Percentiles rank a stretch among this genome's conserved stretches.
phyloP scores from a whole-genome alignment of 208 protist genomes.

The Leishmania turanica region DNA sequence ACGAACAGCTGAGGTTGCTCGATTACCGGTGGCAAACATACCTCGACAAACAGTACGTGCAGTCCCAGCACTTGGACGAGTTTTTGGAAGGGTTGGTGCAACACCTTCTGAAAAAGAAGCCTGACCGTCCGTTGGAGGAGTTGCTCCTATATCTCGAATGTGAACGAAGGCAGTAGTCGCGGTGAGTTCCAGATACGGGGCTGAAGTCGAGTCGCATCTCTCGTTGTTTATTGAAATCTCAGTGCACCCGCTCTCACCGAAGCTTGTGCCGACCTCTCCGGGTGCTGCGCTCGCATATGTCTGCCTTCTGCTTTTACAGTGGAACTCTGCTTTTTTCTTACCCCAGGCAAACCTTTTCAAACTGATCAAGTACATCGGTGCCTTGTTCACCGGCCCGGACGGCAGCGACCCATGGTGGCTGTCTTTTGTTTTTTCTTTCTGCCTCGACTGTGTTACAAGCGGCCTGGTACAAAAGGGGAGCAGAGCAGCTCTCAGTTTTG shows the following conservation, averaged over 20 bases:
- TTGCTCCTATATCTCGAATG: conserved; percentile 42
- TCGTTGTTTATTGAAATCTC: neutral
- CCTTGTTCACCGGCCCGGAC: neutral
- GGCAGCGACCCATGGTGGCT: neutral
- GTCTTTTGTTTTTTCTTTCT: neutral
- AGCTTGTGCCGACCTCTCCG: neutral
- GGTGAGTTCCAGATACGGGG: neutral
- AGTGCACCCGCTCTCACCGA: neutral
- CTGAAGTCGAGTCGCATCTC: neutral
- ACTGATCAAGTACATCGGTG: neutral
- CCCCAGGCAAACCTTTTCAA: neutral
- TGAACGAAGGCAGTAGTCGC: conserved; percentile 19
- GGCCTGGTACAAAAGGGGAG: neutral
- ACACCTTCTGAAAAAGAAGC: conserved; percentile 46
- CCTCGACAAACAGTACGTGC: conserved; percentile 55
- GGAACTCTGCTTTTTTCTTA: neutral
- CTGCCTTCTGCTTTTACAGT: neutral
- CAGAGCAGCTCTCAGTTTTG: neutral
- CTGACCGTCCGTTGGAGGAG: conserved; percentile 56
- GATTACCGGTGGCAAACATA: conserved; percentile 72
- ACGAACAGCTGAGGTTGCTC: conserved; percentile 42
- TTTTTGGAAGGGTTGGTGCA: conserved; percentile 56
- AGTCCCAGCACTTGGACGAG: conserved; percentile 41
- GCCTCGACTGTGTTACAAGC: neutral
- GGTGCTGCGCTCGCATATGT: neutral